These are phyloP conservation scores for Aspergillus hortae DNA, from an alignment of 2,329 filamentous ascomycete genomes.

Conservation along the genomic window DNA sequence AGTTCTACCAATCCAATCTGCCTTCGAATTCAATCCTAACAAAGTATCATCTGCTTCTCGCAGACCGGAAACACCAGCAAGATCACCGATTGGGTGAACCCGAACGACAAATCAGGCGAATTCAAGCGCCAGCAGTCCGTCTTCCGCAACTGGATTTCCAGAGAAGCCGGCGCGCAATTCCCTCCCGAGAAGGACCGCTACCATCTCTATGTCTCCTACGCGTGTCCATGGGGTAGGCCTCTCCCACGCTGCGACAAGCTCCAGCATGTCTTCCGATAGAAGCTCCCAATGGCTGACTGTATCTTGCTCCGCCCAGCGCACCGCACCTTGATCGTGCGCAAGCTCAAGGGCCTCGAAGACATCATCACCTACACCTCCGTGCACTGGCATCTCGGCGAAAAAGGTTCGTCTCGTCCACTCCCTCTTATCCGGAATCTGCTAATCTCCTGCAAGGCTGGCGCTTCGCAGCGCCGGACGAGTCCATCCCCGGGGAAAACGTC, in stretches of 20 bases:
- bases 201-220: conserved; percentile 92
- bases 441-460: conserved; percentile 63
- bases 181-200: conserved; percentile 86
- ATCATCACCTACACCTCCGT: conserved; percentile 77
- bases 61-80: conserved; percentile 37
- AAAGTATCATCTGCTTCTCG: background rate
- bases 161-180: conserved; percentile 67
- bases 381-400: conserved; percentile 81
- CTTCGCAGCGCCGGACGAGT: conserved; percentile 66
- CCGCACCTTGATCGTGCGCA: conserved; percentile 79
- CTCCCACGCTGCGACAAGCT: background rate
- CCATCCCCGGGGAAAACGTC: conserved; percentile 54
- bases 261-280: background rate
- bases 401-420: conserved; percentile 44
- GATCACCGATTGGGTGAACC: conserved; percentile 82
- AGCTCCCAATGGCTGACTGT: conserved; percentile 14
- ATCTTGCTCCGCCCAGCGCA: conserved; percentile 55
- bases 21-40: background rate
- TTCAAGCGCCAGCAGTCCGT: conserved; percentile 84
- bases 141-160: conserved; percentile 78
- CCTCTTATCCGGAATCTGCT: too few relatives aligned
- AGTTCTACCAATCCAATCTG: conserved; percentile 1
- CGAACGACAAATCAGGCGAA: conserved; percentile 75
- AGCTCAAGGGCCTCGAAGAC: conserved; percentile 88
- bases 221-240: conserved; percentile 74